Conservation (phyloP, 2,329 filamentous ascomycete genomes). For the Elsinoe perseae region DNA sequence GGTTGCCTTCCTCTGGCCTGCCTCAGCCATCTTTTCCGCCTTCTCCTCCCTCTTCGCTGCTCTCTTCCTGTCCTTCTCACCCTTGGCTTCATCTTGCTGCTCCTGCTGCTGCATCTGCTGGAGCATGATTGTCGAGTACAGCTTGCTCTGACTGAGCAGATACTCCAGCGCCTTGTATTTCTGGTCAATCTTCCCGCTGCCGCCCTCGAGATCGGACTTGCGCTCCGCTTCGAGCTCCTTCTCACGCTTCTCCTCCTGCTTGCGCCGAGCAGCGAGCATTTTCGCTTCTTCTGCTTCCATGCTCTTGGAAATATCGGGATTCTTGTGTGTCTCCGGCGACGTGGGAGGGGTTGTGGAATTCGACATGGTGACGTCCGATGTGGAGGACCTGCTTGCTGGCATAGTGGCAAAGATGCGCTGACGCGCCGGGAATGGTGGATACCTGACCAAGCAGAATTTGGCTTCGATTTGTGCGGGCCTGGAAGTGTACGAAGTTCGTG, state of each 20-base stretch:
- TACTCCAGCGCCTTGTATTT: slow-evolving; percentile 48
- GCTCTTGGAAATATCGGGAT: slow-evolving; percentile 30
- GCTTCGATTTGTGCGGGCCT: neutral
- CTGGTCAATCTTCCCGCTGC: slow-evolving; percentile 38
- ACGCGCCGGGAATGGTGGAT: neutral
- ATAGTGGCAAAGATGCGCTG: neutral
- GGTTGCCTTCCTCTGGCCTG: slow-evolving; percentile 40
- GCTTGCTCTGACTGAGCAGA: slow-evolving; percentile 45
- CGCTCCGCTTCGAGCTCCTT: slow-evolving; percentile 38
- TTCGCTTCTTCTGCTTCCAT: slow-evolving; percentile 41
- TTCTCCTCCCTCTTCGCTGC: slow-evolving; percentile 40
- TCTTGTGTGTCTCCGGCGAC: slow-evolving; percentile 25
- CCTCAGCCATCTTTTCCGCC: slow-evolving; percentile 40
- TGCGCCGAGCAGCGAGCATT: slow-evolving; percentile 37
- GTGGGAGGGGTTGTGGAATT: slow-evolving; percentile 29
- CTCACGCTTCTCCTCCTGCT: slow-evolving; percentile 40
- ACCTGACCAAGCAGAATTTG: neutral
- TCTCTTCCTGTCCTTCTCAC: slow-evolving; percentile 39
- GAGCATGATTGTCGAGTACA: slow-evolving; percentile 46
- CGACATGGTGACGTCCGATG: slow-evolving; percentile 10
- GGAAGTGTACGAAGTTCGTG: too few species aligned
- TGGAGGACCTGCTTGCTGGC: neutral
- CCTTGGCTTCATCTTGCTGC: slow-evolving; percentile 39
- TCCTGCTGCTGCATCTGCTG: slow-evolving; percentile 47
- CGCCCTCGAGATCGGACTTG: slow-evolving; percentile 40